Evolutionary conservation across 108 stramenopile species (phyloP), one percentile per base, ranked within the genome.

Genomic region (Stephanodiscus triporus): DNA sequence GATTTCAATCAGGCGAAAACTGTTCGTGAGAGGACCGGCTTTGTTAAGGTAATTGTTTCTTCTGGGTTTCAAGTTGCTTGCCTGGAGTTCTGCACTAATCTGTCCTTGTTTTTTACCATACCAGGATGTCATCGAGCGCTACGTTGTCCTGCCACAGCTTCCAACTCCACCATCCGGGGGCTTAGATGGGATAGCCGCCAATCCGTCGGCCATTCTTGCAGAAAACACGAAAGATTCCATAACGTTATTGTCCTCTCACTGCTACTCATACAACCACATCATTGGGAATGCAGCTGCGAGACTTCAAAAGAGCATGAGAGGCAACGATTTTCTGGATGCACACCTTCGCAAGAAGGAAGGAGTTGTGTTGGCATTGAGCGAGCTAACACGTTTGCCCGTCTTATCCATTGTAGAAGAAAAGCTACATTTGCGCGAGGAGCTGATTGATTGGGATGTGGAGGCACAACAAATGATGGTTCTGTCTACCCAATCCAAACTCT

Each of bases 371-470:
- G 73, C 73, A 11, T 64, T 87, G 11, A 65, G 57, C 19, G 68
- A 87, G 58, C 76, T 90, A 30, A 63, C 22, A 19, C 65, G 63
- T 23, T 27, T 85, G 36, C 85, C 86, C 17, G 63, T 89, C 22
- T 54, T 94, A 30, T 88, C 89, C 10, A 29, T 87, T 10, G 73
- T 71, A 2, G 93, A 94, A 77, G 93, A 94, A 64, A 84, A 80
- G 75, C 45, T 94, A 14, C 63, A 74, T 27, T 45, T 85, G 37
- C 77, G 89, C 24, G 49, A 72, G 6, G 88, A 88, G 50, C 55
- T 91, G 23, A 60, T 91, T 38, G 48, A 72, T n/a, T 94, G 93
- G 93, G 65, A 77, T 56, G 54, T 55, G 9, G 34, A 54, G 22
- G 87, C 77, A 11, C 27, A 51, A 0, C 47, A 50, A 58, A 26